Conservation (phyloP, 2,329 filamentous ascomycete species). For the Fusarium robinianum region DNA sequence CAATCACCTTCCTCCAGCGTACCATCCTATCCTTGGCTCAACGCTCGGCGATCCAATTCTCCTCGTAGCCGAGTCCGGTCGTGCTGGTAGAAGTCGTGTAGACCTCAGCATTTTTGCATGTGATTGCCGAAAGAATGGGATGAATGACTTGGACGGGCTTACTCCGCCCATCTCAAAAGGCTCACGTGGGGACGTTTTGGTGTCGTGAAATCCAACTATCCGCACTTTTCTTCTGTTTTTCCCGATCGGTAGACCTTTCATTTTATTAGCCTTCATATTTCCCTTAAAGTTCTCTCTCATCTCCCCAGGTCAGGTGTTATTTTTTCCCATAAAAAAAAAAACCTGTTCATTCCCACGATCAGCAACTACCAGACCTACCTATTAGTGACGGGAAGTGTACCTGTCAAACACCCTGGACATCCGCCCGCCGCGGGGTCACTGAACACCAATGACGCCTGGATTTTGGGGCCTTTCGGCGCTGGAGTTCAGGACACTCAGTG, state of each 20-base stretch:
- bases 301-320: too few species aligned
- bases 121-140: constrained; percentile 28
- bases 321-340: too few species aligned
- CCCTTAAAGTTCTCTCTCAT: too few species aligned
- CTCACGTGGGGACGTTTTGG: constrained; percentile 32
- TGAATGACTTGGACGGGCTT: constrained; percentile 26
- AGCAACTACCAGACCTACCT: constrained; percentile 7
- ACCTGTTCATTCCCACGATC: too few species aligned
- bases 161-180: constrained; percentile 22
- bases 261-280: not conserved
- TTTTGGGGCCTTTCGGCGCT: constrained; percentile 30
- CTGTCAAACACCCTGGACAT: constrained; percentile 12
- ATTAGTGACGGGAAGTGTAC: constrained; percentile 1
- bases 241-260: not conserved
- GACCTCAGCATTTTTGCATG: constrained; percentile 30
- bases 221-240: not conserved
- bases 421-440: constrained; percentile 23
- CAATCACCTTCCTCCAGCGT: too few species aligned
- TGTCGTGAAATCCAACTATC: constrained; percentile 3
- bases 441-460: constrained; percentile 39
- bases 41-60: too few species aligned
- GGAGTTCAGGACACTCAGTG: constrained; percentile 31
- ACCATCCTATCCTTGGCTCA: too few species aligned
- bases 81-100: too few species aligned
- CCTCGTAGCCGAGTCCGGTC: too few species aligned